These are phyloP conservation scores for Ogataea dorogensis DNA, from an alignment of 805 yeast species.

Conservation along the genomic window DNA sequence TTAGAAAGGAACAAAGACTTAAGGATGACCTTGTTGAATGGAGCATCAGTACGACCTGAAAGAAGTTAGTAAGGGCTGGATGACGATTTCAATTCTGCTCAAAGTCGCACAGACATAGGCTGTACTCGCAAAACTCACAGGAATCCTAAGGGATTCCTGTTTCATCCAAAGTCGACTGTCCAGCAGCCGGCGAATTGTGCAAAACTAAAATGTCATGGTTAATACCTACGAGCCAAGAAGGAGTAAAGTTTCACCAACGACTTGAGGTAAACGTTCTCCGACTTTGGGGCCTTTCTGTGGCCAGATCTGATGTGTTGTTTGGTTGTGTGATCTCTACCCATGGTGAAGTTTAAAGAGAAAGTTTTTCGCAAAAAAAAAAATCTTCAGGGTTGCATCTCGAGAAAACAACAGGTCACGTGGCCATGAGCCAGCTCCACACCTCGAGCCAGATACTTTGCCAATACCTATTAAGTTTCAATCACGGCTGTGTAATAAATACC, in stretches of 20 bases:
- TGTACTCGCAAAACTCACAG: constrained; percentile 12
- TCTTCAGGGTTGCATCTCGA: constrained; percentile 3
- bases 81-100: constrained; percentile 14
- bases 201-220: constrained; percentile 22
- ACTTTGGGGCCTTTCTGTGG: constrained; percentile 99
- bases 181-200: constrained; percentile 19
- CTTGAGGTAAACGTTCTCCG: constrained; percentile 98
- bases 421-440: too few species aligned
- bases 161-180: constrained; percentile 14
- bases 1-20: constrained; percentile 94
- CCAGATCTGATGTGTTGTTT: constrained; percentile 95
- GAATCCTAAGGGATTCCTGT: constrained; percentile 5
- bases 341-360: constrained; percentile 36
- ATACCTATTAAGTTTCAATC: too few species aligned
- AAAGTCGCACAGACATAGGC: constrained; percentile 9
- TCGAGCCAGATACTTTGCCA: too few species aligned
- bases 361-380: constrained; percentile 9
- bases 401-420: constrained; percentile 7
- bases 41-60: constrained; percentile 95
- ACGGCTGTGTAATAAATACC: too few species aligned
- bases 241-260: constrained; percentile 97
- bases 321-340: constrained; percentile 97
- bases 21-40: constrained; percentile 97
- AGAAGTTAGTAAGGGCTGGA: constrained; percentile 32
- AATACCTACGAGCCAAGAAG: constrained; percentile 97